Evolutionary conservation across 768 basidiomycete genomes (phyloP).

Genomic region (Pulveroboletus sp.): DNA sequence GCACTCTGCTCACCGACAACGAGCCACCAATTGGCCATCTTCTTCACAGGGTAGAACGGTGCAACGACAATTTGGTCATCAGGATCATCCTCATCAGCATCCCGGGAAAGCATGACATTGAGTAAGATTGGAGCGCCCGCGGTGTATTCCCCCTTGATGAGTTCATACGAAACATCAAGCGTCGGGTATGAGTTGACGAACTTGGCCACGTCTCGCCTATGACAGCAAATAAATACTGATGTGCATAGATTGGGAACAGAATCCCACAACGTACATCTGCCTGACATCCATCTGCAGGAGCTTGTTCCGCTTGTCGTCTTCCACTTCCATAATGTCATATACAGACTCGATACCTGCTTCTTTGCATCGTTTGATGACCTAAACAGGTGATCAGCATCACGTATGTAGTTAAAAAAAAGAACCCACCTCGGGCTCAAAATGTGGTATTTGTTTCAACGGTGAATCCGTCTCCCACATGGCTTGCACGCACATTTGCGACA

Average conservation of each 20-base stretch:
- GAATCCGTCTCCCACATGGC: constrained; percentile 98
- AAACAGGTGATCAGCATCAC: constrained; percentile 2
- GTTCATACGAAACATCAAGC: constrained; percentile 83
- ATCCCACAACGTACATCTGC: constrained; percentile 65
- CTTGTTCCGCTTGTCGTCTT: constrained; percentile 80
- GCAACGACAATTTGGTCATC: constrained; percentile 85
- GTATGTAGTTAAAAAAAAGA: neutral
- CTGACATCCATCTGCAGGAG: constrained; percentile 78
- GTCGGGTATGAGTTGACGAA: constrained; percentile 98
- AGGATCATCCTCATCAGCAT: constrained; percentile 71
- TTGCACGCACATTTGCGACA: constrained; percentile 98
- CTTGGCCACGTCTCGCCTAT: constrained; percentile 87
- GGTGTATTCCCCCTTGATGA: constrained; percentile 84
- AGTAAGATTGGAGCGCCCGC: constrained; percentile 81
- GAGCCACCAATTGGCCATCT: constrained; percentile 97
- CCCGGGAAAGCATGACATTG: constrained; percentile 73
- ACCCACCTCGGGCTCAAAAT: constrained; percentile 83
- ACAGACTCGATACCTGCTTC: constrained; percentile 80
- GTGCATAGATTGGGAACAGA: neutral
- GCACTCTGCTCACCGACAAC: constrained; percentile 82
- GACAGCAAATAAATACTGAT: neutral
- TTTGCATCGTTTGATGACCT: constrained; percentile 85
- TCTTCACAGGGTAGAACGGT: constrained; percentile 85
- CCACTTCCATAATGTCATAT: constrained; percentile 98
- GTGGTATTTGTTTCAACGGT: constrained; percentile 92